Evolutionary conservation across 192 early-diverging fungal species (phyloP).

Genomic region (Borealophlyctis nickersoniae): DNA sequence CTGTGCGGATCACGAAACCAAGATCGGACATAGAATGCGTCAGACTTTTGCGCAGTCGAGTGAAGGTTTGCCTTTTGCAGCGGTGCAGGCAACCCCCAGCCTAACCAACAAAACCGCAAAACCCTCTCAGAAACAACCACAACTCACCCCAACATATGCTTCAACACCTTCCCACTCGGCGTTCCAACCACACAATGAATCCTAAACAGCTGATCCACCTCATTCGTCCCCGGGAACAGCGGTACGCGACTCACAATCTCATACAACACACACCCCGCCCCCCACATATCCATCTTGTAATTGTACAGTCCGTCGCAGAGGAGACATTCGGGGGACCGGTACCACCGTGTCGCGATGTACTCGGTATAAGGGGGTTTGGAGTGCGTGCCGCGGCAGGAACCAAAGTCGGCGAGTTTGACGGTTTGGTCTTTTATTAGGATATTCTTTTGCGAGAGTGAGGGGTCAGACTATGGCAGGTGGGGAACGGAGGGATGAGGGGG

Average conservation of each 20-base stretch:
- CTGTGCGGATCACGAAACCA: conserved; percentile 15
- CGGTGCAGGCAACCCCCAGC: too few relatives aligned
- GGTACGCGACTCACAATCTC: conserved; percentile 54
- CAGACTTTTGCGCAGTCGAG: too few relatives aligned
- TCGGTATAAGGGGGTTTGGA: conserved; percentile 65
- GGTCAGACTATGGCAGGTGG: conserved; percentile 11
- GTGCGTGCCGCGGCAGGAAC: conserved; percentile 62
- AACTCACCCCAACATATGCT: conserved; percentile 50
- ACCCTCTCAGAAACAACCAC: too few relatives aligned
- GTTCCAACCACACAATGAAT: conserved; percentile 61
- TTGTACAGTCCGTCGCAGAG: conserved; percentile 55
- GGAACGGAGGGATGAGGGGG: conserved; percentile 1
- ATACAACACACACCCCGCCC: conserved; percentile 58
- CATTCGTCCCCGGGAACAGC: conserved; percentile 59
- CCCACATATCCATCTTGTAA: conserved; percentile 65
- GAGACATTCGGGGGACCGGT: conserved; percentile 64
- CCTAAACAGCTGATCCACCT: conserved; percentile 59
- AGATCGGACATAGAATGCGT: too few relatives aligned
- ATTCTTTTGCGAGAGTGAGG: conserved; percentile 31
- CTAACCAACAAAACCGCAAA: too few relatives aligned
- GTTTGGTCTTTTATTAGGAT: conserved; percentile 52
- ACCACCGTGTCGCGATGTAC: conserved; percentile 68
- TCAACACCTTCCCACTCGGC: conserved; percentile 47
- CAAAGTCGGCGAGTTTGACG: conserved; percentile 63
- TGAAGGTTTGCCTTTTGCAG: too few relatives aligned